Evolutionary conservation across 805 yeast genomes (phyloP).

Genomic region (Wickerhamiella azymoides): DNA sequence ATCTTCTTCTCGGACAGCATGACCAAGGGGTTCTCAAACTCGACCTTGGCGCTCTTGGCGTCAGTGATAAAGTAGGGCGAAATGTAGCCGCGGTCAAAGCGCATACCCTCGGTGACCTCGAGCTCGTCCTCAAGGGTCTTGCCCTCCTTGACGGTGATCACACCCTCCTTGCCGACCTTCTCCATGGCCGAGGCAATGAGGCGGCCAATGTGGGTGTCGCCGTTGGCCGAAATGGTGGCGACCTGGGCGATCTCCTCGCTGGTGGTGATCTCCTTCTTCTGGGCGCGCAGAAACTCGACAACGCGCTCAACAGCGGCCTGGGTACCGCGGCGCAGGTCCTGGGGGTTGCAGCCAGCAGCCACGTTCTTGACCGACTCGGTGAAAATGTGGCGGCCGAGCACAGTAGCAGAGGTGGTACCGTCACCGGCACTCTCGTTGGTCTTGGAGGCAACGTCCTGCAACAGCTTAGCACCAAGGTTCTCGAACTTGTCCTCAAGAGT

Average conservation of each 20-base stretch:
- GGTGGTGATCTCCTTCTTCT: slow-evolving; percentile 88
- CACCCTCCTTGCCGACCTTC: slow-evolving; percentile 98
- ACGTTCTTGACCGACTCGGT: slow-evolving; percentile 92
- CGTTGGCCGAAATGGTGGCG: slow-evolving; percentile 95
- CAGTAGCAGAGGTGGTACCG: slow-evolving; percentile 97
- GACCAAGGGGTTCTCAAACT: slow-evolving; percentile 83
- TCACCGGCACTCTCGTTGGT: slow-evolving; percentile 98
- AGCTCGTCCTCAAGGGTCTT: slow-evolving; percentile 92
- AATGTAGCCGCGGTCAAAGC: slow-evolving; percentile 93
- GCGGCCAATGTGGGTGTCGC: slow-evolving; percentile 83
- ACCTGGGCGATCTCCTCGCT: slow-evolving; percentile 94
- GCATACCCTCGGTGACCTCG: slow-evolving; percentile 97
- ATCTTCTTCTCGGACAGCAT: slow-evolving; percentile 86
- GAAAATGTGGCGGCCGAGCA: slow-evolving; percentile 87
- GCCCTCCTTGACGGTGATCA: slow-evolving; percentile 93
- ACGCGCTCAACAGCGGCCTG: slow-evolving; percentile 95
- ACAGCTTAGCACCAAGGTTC: slow-evolving; percentile 87
- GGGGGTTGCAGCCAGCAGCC: slow-evolving; percentile 98
- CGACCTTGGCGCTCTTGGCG: slow-evolving; percentile 82
- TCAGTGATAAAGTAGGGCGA: slow-evolving; percentile 95
- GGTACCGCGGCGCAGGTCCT: slow-evolving; percentile 94
- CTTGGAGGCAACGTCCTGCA: slow-evolving; percentile 94
- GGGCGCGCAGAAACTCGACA: slow-evolving; percentile 63
- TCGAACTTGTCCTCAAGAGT: slow-evolving; percentile 79
- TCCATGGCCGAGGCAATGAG: slow-evolving; percentile 93